phyloP scores from a whole-genome alignment of 2,329 filamentous ascomycete genomes.

The Lasiodiplodia theobromae region DNA sequence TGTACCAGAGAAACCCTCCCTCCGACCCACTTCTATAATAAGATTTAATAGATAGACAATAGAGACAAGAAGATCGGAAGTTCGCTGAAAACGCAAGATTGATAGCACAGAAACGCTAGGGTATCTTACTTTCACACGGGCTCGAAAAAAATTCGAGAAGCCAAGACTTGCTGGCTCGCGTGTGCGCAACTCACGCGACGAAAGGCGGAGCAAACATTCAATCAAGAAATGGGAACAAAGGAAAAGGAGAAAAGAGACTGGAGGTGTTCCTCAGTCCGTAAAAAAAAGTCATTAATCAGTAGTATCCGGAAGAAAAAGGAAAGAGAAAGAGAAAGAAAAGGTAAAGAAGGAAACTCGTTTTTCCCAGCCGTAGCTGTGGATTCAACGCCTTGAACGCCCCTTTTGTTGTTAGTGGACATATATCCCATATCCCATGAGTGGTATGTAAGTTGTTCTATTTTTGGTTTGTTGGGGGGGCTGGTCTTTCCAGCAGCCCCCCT shows the following conservation, averaged over 20 bases:
- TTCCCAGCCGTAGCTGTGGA: not conserved
- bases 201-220: conserved; percentile 5
- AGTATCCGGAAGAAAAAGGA: not conserved
- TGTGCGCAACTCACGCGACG: conserved; percentile 2
- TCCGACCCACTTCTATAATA: not conserved
- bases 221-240: conserved; percentile 1
- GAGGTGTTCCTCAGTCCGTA: not conserved
- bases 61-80: conserved; percentile 2
- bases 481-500: too few relatives aligned
- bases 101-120: conserved; percentile 15
- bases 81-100: not conserved
- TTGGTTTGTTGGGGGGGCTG: not conserved
- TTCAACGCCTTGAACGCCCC: conserved; percentile 7
- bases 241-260: not conserved
- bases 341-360: conserved; percentile 12
- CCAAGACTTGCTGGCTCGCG: not conserved
- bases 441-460: not conserved
- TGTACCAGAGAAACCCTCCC: not conserved
- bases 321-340: conserved; percentile 5
- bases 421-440: conserved; percentile 5
- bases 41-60: not conserved
- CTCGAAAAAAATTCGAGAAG: not conserved
- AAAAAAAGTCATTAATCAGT: not conserved
- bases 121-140: conserved; percentile 25
- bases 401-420: conserved; percentile 3